A percentile compares a stretch with the other conserved stretches of the same genome.
These are phyloP conservation scores for Hypsizygus ulmarius DNA, from an alignment of 1,284 basidiomycete species.

Conservation along the genomic window DNA sequence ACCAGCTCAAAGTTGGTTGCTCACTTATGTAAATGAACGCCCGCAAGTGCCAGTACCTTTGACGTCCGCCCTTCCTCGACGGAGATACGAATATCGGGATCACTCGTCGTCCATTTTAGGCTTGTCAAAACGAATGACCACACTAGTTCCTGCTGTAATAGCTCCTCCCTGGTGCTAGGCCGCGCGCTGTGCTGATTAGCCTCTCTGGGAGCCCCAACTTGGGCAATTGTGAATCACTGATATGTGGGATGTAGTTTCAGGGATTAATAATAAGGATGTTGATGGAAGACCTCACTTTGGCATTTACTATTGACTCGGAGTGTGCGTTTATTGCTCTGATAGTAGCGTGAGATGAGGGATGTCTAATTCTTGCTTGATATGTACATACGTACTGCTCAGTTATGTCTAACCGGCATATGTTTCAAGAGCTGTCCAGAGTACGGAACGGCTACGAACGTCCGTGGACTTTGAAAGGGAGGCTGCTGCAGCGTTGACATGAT, in stretches of 20 bases:
- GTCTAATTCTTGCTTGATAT: too few relatives aligned
- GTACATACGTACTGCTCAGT: too few relatives aligned
- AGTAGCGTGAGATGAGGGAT: not conserved
- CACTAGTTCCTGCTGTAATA: too few relatives aligned
- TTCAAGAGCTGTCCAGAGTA: too few relatives aligned
- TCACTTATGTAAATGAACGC: slow-evolving; percentile 1
- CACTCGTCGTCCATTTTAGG: slow-evolving; percentile 1
- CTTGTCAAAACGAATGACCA: not conserved
- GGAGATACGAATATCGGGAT: slow-evolving; percentile 1
- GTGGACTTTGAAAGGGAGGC: too few relatives aligned
- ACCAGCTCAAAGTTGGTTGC: not conserved
- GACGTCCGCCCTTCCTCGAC: slow-evolving; percentile 1
- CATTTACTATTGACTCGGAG: not conserved
- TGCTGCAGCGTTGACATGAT: too few relatives aligned
- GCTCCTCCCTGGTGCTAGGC: not conserved
- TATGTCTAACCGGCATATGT: too few relatives aligned
- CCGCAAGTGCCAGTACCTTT: slow-evolving; percentile 7
- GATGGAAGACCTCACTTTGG: slow-evolving; percentile 1
- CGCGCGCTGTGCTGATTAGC: not conserved
- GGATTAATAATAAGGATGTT: slow-evolving; percentile 5
- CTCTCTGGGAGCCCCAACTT: too few relatives aligned
- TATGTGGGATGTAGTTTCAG: not conserved
- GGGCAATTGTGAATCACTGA: slow-evolving; percentile 6
- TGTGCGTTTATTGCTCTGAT: not conserved
- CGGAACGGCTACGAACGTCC: too few relatives aligned